Base-by-base conservation (phyloP, 768 basidiomycete species). In the Kwoniella dendrophila region DNA sequence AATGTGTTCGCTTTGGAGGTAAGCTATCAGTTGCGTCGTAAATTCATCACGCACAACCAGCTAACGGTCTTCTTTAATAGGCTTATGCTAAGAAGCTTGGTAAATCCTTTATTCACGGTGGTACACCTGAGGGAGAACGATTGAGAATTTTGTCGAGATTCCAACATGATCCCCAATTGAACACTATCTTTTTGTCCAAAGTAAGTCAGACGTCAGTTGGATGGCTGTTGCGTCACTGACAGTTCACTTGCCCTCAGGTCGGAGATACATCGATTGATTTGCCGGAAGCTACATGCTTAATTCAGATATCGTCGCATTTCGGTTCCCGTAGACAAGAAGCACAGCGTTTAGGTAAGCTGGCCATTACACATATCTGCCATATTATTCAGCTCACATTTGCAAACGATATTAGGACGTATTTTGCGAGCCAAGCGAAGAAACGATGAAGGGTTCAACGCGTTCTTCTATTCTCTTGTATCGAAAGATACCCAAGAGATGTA, bases 401-500 rank as follows among this genome's bases (percentile, higher is more conserved):
- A 18, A 10, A 10, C 8, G n/a, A 26, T 47, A 41, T 26, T 64
- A 91, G 93, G 93, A 14, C 92, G 96, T 47, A 99, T 99, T 72
- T 81, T 99, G 45, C 89, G 96, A 47, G 96, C 96, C 8, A 99
- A 99, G 79, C 86, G 96, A 62, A 85, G 96, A 66, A 99, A 99
- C 74, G 96, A 99, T 73, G 96, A 98, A 80, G 96, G 96, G 0
- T 99, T 99, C 82, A 99, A 99, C 67, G 96, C 96, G 24, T 99
- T 98, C 82, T 99, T 99, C 81, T 99, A 99, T 79, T 97, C 96
- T 32, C 86, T 99, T 6, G 96, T 99, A 33, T 97, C 94, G 26
- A 96, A 96, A 80, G 95, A 97, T 81, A 99, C 95, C 3, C 92
- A 96, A 74, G 96, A 98, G 81, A 98, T 98, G 92, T 99, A 88